A percentile compares a stretch with the other conserved stretches of the same genome.
Conservation (phyloP, 257 asterid species). For the Solanum etuberosum region DNA sequence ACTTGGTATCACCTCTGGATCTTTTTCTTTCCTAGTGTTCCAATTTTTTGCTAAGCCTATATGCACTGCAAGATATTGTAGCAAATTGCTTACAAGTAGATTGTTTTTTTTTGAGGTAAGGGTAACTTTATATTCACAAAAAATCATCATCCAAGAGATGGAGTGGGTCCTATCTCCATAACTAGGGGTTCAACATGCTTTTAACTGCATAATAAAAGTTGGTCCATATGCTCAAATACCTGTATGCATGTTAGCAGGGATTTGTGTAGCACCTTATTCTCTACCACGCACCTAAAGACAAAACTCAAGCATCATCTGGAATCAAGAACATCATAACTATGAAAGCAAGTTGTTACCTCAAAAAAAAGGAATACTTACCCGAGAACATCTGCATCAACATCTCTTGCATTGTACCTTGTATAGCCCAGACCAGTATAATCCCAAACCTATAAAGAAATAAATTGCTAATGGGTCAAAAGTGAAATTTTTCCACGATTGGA, state of each 20-base stretch:
- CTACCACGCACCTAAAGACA: slow-evolving; percentile 90
- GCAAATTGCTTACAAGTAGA: neutral
- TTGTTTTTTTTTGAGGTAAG: neutral
- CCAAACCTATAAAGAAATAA: slow-evolving; percentile 61
- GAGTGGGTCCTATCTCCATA: neutral
- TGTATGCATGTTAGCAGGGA: slow-evolving; percentile 58
- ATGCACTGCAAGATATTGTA: neutral
- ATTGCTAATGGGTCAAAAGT: neutral
- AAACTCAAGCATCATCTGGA: slow-evolving; percentile 19
- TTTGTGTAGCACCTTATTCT: slow-evolving; percentile 89
- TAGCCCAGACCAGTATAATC: slow-evolving; percentile 93
- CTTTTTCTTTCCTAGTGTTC: neutral
- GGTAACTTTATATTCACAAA: neutral
- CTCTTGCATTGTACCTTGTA: slow-evolving; percentile 81
- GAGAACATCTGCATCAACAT: slow-evolving; percentile 56
- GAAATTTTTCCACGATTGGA: neutral
- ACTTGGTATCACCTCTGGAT: neutral
- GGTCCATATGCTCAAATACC: slow-evolving; percentile 29
- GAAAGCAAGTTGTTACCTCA: neutral
- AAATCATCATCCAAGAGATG: no score
- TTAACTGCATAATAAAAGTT: neutral
- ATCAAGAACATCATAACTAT: slow-evolving; percentile 2
- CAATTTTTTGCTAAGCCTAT: neutral
- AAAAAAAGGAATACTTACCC: slow-evolving; percentile 52
- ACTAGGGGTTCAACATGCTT: neutral